Evolutionary conservation across 2,329 filamentous ascomycete genomes (phyloP).

Genomic region (Aspergillus melleus): DNA sequence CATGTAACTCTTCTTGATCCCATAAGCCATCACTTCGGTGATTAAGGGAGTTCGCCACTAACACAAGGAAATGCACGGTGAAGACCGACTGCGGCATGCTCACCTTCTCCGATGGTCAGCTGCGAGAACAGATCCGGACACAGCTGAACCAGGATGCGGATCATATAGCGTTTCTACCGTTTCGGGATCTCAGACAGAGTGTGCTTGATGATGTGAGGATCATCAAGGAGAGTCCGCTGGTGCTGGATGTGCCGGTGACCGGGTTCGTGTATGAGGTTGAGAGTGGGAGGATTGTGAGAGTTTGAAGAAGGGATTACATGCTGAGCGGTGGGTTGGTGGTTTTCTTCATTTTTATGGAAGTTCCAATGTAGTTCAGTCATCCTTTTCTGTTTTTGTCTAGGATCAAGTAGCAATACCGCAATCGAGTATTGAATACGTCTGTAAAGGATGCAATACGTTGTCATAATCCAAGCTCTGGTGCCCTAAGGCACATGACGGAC

Average conservation of each 20-base stretch:
- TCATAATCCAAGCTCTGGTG: too few species aligned
- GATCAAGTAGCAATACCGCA: too few species aligned
- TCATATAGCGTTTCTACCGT: slow-evolving; percentile 64
- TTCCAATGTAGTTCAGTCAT: too few species aligned
- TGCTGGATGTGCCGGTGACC: slow-evolving; percentile 63
- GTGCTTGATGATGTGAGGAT: slow-evolving; percentile 67
- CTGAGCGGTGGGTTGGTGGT: too few species aligned
- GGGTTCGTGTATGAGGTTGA: slow-evolving; percentile 80
- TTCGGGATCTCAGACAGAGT: slow-evolving; percentile 62
- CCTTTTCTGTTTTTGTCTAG: too few species aligned
- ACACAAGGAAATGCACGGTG: not conserved
- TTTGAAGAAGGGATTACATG: not conserved
- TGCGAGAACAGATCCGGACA: slow-evolving; percentile 60
- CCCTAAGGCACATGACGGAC: too few species aligned
- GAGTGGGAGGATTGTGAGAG: slow-evolving; percentile 59
- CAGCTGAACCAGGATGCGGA: slow-evolving; percentile 49
- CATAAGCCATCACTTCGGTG: too few species aligned
- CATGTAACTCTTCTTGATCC: slow-evolving; percentile 25
- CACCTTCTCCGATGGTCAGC: slow-evolving; percentile 62
- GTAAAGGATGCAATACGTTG: too few species aligned
- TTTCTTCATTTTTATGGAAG: too few species aligned
- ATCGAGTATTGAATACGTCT: too few species aligned
- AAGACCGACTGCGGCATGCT: slow-evolving; percentile 70
- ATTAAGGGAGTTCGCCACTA: too few species aligned
- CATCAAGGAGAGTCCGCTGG: slow-evolving; percentile 58